Percentiles rank a stretch among this genome's conserved stretches.
Conservation (phyloP, 1,284 basidiomycete genomes). For the Pholiota adiposa region DNA sequence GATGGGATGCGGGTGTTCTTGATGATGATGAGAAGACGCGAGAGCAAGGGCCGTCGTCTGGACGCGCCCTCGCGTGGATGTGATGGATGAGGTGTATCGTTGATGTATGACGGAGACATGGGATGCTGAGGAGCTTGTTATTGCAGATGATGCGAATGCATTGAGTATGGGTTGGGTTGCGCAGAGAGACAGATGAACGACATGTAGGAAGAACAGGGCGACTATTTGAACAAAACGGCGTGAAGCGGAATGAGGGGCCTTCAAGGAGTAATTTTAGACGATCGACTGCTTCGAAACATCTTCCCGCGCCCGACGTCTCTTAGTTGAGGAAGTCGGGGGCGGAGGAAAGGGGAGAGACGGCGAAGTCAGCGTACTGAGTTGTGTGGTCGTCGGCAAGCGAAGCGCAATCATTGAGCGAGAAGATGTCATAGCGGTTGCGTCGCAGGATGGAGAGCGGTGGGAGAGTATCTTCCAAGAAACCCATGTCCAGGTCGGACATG, state of each 20-base stretch:
- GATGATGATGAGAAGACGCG: constrained; percentile 1
- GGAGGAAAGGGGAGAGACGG: constrained; percentile 53
- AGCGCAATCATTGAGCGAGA: constrained; percentile 40
- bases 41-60: constrained; percentile 6
- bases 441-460: constrained; percentile 28
- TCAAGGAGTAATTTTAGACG: constrained; percentile 19
- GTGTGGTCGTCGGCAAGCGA: constrained; percentile 33
- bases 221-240: constrained; percentile 9
- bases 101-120: constrained; percentile 7
- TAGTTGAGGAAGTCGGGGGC: constrained; percentile 51
- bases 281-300: constrained; percentile 13
- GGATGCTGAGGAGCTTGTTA: constrained; percentile 14
- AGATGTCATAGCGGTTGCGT: constrained; percentile 29
- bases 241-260: constrained; percentile 8
- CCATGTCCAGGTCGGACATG: constrained; percentile 36
- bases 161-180: constrained; percentile 15
- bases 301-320: constrained; percentile 13
- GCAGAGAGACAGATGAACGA: constrained; percentile 11
- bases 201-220: constrained; percentile 5
- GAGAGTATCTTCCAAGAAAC: constrained; percentile 29
- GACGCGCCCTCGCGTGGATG: constrained; percentile 1
- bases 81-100: neutral
- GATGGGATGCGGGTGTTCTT: constrained; percentile 11
- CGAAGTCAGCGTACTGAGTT: constrained; percentile 51
- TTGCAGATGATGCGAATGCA: constrained; percentile 16